phyloP scores from a whole-genome alignment of 768 basidiomycete species.

The Podaxis carcinomalis region DNA sequence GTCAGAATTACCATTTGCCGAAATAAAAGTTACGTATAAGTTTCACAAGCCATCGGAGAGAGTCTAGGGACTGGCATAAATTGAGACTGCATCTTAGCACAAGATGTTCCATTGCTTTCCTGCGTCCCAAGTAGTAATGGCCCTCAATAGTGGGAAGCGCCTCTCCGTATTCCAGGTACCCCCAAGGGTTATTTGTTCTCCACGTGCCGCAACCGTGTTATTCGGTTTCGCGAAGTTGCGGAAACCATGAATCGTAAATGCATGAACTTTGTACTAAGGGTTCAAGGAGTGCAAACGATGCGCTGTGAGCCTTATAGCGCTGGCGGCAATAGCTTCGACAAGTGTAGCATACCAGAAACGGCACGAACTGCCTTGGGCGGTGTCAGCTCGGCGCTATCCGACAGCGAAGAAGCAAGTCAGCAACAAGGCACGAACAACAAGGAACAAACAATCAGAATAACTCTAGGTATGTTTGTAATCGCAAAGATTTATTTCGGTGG shows the following conservation, averaged over 20 bases:
- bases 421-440: not conserved
- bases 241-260: conserved; percentile 50
- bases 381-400: conserved; percentile 58
- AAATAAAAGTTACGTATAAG: conserved; percentile 4
- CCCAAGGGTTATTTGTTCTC: not conserved
- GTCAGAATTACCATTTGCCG: conserved; percentile 52
- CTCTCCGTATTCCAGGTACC: not conserved
- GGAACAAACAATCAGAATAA: conserved; percentile 63
- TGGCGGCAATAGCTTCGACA: conserved; percentile 63
- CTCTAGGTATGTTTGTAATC: conserved; percentile 62
- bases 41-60: conserved; percentile 7
- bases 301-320: conserved; percentile 80
- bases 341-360: conserved; percentile 59
- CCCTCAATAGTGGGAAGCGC: not conserved
- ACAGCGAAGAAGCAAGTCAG: conserved; percentile 7
- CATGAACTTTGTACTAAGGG: conserved; percentile 36
- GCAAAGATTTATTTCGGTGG: conserved; percentile 63
- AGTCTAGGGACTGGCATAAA: not conserved
- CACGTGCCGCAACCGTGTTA: conserved; percentile 43
- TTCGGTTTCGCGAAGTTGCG: conserved; percentile 69
- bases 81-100: not conserved
- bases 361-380: conserved; percentile 71
- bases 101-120: not conserved
- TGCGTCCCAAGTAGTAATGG: not conserved
- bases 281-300: conserved; percentile 55